These are phyloP conservation scores for Psilocybe azurescens DNA, from an alignment of 768 basidiomycete genomes.

Conservation along the genomic window DNA sequence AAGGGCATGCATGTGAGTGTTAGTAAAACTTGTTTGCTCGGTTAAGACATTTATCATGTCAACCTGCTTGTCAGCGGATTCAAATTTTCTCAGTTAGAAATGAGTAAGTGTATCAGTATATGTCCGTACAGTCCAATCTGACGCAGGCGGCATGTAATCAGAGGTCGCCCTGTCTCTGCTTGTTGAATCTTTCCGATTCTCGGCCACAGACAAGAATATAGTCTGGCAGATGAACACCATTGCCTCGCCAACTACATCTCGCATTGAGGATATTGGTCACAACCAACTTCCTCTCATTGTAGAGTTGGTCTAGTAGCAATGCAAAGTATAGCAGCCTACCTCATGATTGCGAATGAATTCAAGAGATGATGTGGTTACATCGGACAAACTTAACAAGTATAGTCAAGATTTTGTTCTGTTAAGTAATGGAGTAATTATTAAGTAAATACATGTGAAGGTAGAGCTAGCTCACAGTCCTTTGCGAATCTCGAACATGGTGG, in stretches of 20 bases:
- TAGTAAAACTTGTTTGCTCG: neutral
- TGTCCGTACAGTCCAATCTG: no score
- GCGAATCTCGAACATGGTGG: no score
- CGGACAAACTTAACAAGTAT: no score
- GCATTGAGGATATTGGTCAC: conserved; percentile 7
- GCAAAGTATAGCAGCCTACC: no score
- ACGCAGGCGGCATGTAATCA: neutral
- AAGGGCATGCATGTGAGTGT: conserved; percentile 47
- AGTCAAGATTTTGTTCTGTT: no score
- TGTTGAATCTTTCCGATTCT: conserved; percentile 17
- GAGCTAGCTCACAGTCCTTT: no score
- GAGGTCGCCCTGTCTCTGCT: conserved; percentile 8
- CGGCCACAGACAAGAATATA: conserved; percentile 24
- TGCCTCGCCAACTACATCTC: conserved; percentile 24
- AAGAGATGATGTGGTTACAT: no score
- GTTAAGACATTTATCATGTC: neutral
- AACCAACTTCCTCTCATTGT: conserved; percentile 20
- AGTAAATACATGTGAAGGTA: no score
- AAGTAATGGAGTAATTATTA: no score
- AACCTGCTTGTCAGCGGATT: conserved; percentile 37
- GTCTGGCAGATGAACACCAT: conserved; percentile 35
- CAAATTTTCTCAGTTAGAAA: conserved; percentile 55
- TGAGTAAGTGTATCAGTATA: conserved; percentile 39
- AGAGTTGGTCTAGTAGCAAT: neutral
- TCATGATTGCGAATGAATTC: no score